A percentile compares a stretch with the other conserved stretches of the same genome.
Evolutionary conservation across 2,329 filamentous ascomycete species (phyloP).

Genomic region (Hypomyces rosellus): DNA sequence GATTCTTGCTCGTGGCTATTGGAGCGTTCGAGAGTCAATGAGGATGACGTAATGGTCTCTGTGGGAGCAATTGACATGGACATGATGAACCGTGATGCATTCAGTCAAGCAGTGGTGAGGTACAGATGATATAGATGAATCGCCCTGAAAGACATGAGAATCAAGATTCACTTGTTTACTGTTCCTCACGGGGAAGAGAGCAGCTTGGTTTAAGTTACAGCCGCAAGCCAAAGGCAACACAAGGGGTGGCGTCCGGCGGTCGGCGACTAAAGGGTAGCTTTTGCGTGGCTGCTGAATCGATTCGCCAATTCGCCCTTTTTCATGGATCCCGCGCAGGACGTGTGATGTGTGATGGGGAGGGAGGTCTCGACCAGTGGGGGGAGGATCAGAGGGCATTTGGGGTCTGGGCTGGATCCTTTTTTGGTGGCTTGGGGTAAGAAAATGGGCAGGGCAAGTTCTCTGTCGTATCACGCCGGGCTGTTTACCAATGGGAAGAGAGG

Average conservation of each 20-base stretch:
- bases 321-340: background rate
- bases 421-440: background rate
- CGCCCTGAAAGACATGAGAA: background rate
- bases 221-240: background rate
- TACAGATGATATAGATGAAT: background rate
- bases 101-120: background rate
- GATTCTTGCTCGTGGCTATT: conserved; percentile 1
- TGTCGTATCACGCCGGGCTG: conserved; percentile 2
- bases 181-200: background rate
- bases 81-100: conserved; percentile 15
- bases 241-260: conserved; percentile 10
- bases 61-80: conserved; percentile 22
- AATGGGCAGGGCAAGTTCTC: too few species aligned
- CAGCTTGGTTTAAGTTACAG: too few species aligned
- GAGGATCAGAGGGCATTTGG: background rate
- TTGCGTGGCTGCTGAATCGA: conserved; percentile 3
- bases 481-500: background rate
- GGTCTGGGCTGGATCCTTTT: background rate
- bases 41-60: conserved; percentile 18
- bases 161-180: background rate
- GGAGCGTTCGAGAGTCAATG: conserved; percentile 13
- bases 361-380: too few species aligned
- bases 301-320: background rate
- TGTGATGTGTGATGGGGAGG: too few species aligned
- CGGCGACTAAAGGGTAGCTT: background rate